These are phyloP conservation scores for Colletotrichum musae DNA, from an alignment of 2,329 filamentous ascomycete genomes.

Conservation along the genomic window DNA sequence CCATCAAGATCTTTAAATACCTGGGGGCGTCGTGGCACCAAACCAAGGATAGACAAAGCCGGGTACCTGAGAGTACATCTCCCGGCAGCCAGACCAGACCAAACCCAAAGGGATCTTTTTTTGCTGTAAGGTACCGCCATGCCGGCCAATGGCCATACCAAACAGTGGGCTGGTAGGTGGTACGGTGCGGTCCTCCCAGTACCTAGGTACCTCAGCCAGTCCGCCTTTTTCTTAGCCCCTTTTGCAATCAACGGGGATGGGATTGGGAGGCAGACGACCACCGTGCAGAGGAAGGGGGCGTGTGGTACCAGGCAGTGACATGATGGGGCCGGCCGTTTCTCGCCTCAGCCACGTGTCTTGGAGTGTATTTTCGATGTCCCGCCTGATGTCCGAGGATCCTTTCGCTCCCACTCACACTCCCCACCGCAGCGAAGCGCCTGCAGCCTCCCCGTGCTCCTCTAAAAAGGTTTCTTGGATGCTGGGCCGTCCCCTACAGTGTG, in stretches of 20 bases:
- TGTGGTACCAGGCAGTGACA: constrained; percentile 30
- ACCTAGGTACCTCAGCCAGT: neutral
- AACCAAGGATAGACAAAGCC: constrained; percentile 24
- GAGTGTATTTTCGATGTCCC: constrained; percentile 31
- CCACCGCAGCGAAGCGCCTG: constrained; percentile 32
- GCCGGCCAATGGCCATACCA: neutral
- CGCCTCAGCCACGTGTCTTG: constrained; percentile 6
- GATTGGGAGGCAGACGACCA: constrained; percentile 9
- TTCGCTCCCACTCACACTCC: constrained; percentile 1
- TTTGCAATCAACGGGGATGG: constrained; percentile 27
- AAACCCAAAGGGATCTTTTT: neutral
- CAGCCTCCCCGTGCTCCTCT: constrained; percentile 34
- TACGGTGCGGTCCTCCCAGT: constrained; percentile 3
- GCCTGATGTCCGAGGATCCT: constrained; percentile 36
- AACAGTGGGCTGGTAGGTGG: neutral
- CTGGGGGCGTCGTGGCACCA: constrained; percentile 20
- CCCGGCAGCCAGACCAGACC: constrained; percentile 1
- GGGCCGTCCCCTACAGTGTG: constrained; percentile 22
- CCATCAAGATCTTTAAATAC: constrained; percentile 38
- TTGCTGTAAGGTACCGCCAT: neutral
- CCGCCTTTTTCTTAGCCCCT: constrained; percentile 16
- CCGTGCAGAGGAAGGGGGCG: constrained; percentile 21
- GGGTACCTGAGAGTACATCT: constrained; percentile 24
- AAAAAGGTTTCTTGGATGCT: constrained; percentile 32
- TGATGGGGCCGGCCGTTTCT: neutral